Conservation (phyloP, 192 early-diverging fungal species). For the Podila epigama region DNA sequence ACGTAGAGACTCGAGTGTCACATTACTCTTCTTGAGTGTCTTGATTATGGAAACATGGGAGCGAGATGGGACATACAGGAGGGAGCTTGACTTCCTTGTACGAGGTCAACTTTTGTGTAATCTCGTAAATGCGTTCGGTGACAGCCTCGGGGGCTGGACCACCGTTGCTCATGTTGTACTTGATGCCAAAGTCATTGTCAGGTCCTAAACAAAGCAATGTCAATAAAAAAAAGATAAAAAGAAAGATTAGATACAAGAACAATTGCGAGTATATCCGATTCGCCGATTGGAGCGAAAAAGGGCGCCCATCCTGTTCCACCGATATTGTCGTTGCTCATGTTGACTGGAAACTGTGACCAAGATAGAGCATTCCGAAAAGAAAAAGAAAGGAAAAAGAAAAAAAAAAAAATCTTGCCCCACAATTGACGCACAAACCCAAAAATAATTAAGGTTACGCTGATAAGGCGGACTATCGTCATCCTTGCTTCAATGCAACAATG, state of each 20-base stretch:
- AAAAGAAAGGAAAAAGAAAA: neutral
- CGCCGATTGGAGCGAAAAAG: neutral
- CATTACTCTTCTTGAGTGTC: too few species aligned
- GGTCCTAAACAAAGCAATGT: constrained; percentile 61
- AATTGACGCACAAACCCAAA: neutral
- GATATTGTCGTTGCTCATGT: too few species aligned
- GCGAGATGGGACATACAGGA: constrained; percentile 50
- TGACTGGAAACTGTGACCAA: too few species aligned
- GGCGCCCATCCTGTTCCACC: too few species aligned
- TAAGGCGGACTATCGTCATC: too few species aligned
- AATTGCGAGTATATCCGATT: neutral
- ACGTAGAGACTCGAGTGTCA: too few species aligned
- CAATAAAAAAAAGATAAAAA: neutral
- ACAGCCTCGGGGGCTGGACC: constrained; percentile 96
- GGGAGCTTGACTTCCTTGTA: constrained; percentile 70
- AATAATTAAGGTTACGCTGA: constrained; percentile 5
- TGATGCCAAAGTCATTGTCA: constrained; percentile 98
- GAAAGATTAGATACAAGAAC: constrained; percentile 3
- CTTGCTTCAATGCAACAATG: too few species aligned
- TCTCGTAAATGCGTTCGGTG: constrained; percentile 91
- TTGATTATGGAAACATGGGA: neutral
- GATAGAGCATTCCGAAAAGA: neutral
- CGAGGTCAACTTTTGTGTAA: constrained; percentile 75
- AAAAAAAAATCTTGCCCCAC: neutral
- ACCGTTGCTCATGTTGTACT: constrained; percentile 97